Conservation (phyloP, 495 filamentous ascomycete genomes). For the Amniculicola lignicola region DNA sequence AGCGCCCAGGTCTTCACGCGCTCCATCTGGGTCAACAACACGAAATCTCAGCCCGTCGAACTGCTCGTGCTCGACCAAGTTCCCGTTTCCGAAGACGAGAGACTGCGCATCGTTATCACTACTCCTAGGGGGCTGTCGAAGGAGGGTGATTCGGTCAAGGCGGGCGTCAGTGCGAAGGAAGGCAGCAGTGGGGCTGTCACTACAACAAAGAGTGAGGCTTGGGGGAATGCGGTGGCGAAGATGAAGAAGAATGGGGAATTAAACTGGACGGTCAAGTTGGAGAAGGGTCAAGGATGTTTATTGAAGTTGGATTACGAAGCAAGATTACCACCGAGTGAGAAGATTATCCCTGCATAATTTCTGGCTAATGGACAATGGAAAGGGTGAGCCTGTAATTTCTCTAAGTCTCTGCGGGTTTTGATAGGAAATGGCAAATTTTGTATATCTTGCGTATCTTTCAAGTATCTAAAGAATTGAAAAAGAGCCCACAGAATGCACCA, state of each 20-base stretch:
- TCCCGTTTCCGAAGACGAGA: constrained; percentile 64
- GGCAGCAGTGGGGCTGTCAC: constrained; percentile 9
- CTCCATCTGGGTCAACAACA: constrained; percentile 57
- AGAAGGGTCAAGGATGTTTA: constrained; percentile 54
- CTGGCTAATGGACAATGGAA: too few species aligned
- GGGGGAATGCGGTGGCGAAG: constrained; percentile 50
- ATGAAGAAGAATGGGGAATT: constrained; percentile 62
- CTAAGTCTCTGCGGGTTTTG: too few species aligned
- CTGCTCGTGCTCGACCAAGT: constrained; percentile 63
- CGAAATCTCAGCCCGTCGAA: constrained; percentile 50
- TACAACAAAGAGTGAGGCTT: constrained; percentile 35
- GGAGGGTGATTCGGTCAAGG: constrained; percentile 45
- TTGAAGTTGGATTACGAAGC: constrained; percentile 64
- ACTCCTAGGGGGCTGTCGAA: constrained; percentile 51
- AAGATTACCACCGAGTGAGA: constrained; percentile 52
- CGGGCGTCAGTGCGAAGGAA: constrained; percentile 38
- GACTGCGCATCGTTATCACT: constrained; percentile 52
- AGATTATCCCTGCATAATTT: constrained; percentile 29
- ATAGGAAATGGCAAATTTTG: too few species aligned
- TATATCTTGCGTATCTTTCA: too few species aligned
- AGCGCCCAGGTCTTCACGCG: constrained; percentile 58
- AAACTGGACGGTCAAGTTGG: constrained; percentile 57
- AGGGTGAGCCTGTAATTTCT: too few species aligned
- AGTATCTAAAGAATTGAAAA: too few species aligned
- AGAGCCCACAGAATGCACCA: too few species aligned